Percentiles rank a stretch among this genome's conserved stretches.
Conservation (phyloP, 23 red algal species). For the Cyanidioschyzon merolae region DNA sequence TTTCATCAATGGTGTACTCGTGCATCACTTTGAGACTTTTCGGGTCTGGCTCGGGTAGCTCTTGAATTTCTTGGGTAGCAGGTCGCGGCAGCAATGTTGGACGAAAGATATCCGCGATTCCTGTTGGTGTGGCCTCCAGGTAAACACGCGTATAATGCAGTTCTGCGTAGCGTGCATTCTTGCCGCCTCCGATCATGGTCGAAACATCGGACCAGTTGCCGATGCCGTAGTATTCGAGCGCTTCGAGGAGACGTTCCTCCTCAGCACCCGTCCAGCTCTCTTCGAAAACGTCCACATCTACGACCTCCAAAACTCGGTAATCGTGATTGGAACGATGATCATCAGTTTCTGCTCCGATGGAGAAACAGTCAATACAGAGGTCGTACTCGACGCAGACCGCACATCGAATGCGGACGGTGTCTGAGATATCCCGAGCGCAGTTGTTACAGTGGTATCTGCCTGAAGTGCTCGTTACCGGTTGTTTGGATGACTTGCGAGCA, state of each 20-base stretch:
- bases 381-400: slow-evolving; percentile 95
- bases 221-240: slow-evolving; percentile 73
- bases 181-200: slow-evolving; percentile 44
- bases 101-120: slow-evolving; percentile 40
- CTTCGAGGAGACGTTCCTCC: slow-evolving; percentile 88
- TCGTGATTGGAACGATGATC: slow-evolving; percentile 50
- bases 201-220: slow-evolving; percentile 92
- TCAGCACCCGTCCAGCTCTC: slow-evolving; percentile 73
- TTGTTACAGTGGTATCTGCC: slow-evolving; percentile 91
- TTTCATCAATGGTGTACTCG: slow-evolving; percentile 74
- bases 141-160: slow-evolving; percentile 56
- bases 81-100: slow-evolving; percentile 12
- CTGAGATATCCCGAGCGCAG: slow-evolving; percentile 70
- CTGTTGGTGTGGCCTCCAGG: slow-evolving; percentile 30
- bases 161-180: slow-evolving; percentile 45
- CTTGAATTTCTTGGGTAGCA: background rate
- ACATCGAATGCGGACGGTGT: slow-evolving; percentile 64
- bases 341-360: slow-evolving; percentile 53
- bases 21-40: slow-evolving; percentile 88
- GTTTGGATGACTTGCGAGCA: slow-evolving; percentile 42
- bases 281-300: slow-evolving; percentile 36
- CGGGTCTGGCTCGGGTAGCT: slow-evolving; percentile 30
- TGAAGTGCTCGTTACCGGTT: slow-evolving; percentile 33
- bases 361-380: slow-evolving; percentile 93
- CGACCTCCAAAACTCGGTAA: slow-evolving; percentile 67